Evolutionary conservation across 495 filamentous ascomycete genomes (phyloP).

Genomic region (Apiosordaria backusii): DNA sequence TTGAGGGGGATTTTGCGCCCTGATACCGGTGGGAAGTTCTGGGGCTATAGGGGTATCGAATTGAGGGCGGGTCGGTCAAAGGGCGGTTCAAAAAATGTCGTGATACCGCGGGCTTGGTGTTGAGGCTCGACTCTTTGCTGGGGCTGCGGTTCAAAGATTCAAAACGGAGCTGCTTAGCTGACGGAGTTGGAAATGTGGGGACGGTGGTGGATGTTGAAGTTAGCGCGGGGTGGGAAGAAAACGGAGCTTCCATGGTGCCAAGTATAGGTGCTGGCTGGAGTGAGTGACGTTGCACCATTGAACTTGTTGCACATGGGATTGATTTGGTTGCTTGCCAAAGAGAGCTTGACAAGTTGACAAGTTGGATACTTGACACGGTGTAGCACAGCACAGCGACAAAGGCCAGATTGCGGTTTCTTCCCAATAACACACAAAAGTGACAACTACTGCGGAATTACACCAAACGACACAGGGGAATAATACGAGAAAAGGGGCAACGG

Average conservation of each 20-base stretch:
- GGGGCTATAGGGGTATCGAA: neutral
- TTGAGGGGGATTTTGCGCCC: constrained; percentile 1
- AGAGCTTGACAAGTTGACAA: neutral
- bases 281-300: neutral
- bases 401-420: neutral
- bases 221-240: no score
- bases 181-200: neutral
- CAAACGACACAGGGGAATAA: neutral
- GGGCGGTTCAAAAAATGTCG: neutral
- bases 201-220: neutral
- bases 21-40: no score
- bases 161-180: neutral
- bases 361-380: no score
- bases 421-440: neutral
- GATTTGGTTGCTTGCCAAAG: neutral
- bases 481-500: no score
- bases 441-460: neutral
- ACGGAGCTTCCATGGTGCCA: neutral
- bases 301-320: neutral
- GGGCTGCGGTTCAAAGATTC: neutral
- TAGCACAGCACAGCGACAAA: neutral
- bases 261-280: neutral
- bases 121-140: neutral
- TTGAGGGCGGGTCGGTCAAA: neutral
- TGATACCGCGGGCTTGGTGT: neutral